Conservation (phyloP, 768 basidiomycete genomes). For the Calocybe gangraenosa region DNA sequence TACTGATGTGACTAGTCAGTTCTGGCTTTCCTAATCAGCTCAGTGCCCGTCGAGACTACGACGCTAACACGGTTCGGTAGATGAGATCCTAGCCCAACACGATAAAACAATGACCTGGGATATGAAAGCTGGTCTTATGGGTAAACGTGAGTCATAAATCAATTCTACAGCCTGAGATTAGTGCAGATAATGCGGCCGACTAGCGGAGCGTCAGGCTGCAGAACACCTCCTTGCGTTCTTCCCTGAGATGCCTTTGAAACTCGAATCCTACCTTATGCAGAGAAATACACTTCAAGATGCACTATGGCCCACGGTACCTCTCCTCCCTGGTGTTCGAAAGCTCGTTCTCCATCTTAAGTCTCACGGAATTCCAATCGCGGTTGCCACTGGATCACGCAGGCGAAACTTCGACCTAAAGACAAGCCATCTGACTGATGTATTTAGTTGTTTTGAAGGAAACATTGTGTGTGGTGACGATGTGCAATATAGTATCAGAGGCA, state of each 20-base stretch:
- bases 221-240: slow-evolving; percentile 73
- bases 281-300: slow-evolving; percentile 56
- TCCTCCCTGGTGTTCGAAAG: slow-evolving; percentile 69
- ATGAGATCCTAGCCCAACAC: slow-evolving; percentile 66
- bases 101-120: slow-evolving; percentile 84
- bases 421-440: slow-evolving; percentile 51
- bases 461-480: slow-evolving; percentile 73
- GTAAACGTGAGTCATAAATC: slow-evolving; percentile 52
- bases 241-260: slow-evolving; percentile 62
- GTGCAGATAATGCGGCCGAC: neutral
- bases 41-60: neutral
- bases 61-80: slow-evolving; percentile 27
- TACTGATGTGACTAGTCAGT: slow-evolving; percentile 73
- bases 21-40: too few relatives aligned
- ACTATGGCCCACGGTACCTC: slow-evolving; percentile 64
- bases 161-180: neutral
- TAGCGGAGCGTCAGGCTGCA: slow-evolving; percentile 64
- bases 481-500: slow-evolving; percentile 50
- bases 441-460: slow-evolving; percentile 57
- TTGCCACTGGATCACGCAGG: slow-evolving; percentile 73
- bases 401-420: slow-evolving; percentile 69
- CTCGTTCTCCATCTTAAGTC: slow-evolving; percentile 68
- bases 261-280: slow-evolving; percentile 55
- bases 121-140: slow-evolving; percentile 87
- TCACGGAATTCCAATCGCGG: slow-evolving; percentile 69